Evolutionary conservation across 768 basidiomycete genomes (phyloP).

Genomic region (Russula griseocarnosa): DNA sequence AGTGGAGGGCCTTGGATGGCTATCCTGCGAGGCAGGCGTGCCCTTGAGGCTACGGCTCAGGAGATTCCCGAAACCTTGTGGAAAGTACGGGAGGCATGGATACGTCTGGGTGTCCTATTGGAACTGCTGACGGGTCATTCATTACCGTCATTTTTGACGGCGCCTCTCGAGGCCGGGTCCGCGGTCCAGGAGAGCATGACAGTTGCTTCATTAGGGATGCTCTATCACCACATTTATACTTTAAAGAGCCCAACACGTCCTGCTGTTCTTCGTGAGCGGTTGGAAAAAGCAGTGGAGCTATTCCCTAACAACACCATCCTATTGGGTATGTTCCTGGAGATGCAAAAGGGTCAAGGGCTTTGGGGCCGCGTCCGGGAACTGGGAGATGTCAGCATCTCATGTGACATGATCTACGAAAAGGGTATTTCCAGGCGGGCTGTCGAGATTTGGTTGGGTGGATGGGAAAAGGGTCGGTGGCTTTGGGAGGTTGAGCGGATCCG

Average conservation of each 20-base stretch:
- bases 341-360: slow-evolving; percentile 69
- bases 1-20: slow-evolving; percentile 48
- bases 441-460: slow-evolving; percentile 78
- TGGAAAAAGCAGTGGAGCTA: slow-evolving; percentile 47
- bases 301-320: slow-evolving; percentile 72
- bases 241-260: slow-evolving; percentile 59
- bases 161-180: slow-evolving; percentile 28
- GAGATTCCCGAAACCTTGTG: slow-evolving; percentile 35
- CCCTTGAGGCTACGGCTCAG: slow-evolving; percentile 48
- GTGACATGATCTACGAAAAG: slow-evolving; percentile 45
- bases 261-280: slow-evolving; percentile 52
- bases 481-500: slow-evolving; percentile 68
- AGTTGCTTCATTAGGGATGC: slow-evolving; percentile 52
- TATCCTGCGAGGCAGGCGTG: slow-evolving; percentile 60
- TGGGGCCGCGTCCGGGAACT: slow-evolving; percentile 68
- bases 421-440: slow-evolving; percentile 53
- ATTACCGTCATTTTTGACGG: slow-evolving; percentile 39
- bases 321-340: slow-evolving; percentile 70
- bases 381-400: slow-evolving; percentile 44
- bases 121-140: slow-evolving; percentile 53
- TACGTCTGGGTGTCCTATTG: slow-evolving; percentile 58
- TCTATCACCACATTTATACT: slow-evolving; percentile 54
- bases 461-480: slow-evolving; percentile 71
- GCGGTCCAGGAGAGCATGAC: slow-evolving; percentile 51
- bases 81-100: slow-evolving; percentile 63